These are phyloP conservation scores for Chloris gayana DNA, from an alignment of 176 grass and related monocot species.

Conservation along the genomic window DNA sequence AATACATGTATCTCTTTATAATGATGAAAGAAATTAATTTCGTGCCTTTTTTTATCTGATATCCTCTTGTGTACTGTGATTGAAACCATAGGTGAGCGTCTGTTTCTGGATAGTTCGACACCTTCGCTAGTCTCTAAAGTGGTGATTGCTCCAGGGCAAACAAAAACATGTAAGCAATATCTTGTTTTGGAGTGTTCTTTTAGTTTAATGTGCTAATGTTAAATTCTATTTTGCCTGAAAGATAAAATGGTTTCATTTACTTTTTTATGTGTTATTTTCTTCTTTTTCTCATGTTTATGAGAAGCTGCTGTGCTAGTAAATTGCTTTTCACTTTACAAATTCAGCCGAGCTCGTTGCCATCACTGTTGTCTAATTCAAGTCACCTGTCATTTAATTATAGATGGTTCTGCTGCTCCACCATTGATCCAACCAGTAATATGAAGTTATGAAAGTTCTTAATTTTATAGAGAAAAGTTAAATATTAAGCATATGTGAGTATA, in stretches of 20 bases:
- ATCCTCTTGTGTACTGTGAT: constrained; percentile 36
- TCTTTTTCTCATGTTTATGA: constrained; percentile 6
- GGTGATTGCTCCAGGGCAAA: constrained; percentile 64
- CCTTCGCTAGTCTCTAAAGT: constrained; percentile 81
- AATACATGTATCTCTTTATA: not conserved
- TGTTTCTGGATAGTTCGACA: constrained; percentile 71
- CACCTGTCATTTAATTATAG: not conserved
- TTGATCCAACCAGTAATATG: not conserved
- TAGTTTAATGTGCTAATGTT: no score
- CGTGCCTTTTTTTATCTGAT: constrained; percentile 24
- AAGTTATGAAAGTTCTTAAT: not conserved
- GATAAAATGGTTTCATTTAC: no score
- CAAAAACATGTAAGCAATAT: constrained; percentile 82
- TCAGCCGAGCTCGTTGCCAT: not conserved
- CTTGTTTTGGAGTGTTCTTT: no score
- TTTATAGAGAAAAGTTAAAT: not conserved
- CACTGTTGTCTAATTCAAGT: not conserved
- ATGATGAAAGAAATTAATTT: not conserved
- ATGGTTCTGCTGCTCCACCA: not conserved
- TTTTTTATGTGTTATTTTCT: no score
- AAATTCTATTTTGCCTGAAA: no score
- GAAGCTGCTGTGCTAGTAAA: not conserved
- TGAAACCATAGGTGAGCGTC: constrained; percentile 66
- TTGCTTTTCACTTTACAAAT: not conserved
- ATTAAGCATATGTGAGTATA: not conserved